Evolutionary conservation across 2,329 filamentous ascomycete species (phyloP).

Genomic region (Trichoderma sp.): DNA sequence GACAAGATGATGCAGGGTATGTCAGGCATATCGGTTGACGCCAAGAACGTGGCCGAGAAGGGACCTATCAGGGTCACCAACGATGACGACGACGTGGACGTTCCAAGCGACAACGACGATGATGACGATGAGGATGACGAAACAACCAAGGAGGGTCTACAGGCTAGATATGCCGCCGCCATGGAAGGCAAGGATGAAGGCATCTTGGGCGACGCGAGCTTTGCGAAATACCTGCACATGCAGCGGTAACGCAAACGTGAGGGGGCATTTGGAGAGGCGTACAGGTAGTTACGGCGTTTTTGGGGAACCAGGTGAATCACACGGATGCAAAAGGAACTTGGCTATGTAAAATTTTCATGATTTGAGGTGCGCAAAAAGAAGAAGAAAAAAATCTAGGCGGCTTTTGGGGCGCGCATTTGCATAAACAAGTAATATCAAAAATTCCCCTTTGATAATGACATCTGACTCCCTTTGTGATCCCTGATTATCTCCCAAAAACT

Average conservation of each 20-base stretch:
- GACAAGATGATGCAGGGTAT: constrained; percentile 96
- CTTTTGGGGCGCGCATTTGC: constrained; percentile 1
- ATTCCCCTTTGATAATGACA: not conserved
- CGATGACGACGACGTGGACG: constrained; percentile 50
- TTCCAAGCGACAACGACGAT: constrained; percentile 61
- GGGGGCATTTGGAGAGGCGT: not conserved
- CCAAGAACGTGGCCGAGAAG: constrained; percentile 29
- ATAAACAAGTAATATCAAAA: constrained; percentile 20
- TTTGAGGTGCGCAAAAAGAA: not conserved
- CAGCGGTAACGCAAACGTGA: constrained; percentile 36
- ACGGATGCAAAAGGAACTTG: constrained; percentile 5
- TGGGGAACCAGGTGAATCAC: constrained; percentile 2
- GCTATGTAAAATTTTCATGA: not conserved
- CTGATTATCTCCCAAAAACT: constrained; percentile 18
- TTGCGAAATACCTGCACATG: constrained; percentile 59
- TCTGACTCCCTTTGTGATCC: constrained; percentile 1
- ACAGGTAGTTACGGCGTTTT: constrained; percentile 14
- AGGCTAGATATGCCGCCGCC: constrained; percentile 75
- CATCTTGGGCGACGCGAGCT: constrained; percentile 58
- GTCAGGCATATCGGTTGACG: constrained; percentile 69
- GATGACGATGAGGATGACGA: constrained; percentile 62
- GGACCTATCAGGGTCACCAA: constrained; percentile 47
- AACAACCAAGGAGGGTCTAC: constrained; percentile 64
- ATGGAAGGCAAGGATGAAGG: constrained; percentile 60
- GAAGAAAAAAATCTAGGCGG: not conserved